Percentiles rank a stretch among this genome's conserved stretches.
phyloP scores from a whole-genome alignment of 371 early-diverging fungal species.

The Zychaea mexicana region DNA sequence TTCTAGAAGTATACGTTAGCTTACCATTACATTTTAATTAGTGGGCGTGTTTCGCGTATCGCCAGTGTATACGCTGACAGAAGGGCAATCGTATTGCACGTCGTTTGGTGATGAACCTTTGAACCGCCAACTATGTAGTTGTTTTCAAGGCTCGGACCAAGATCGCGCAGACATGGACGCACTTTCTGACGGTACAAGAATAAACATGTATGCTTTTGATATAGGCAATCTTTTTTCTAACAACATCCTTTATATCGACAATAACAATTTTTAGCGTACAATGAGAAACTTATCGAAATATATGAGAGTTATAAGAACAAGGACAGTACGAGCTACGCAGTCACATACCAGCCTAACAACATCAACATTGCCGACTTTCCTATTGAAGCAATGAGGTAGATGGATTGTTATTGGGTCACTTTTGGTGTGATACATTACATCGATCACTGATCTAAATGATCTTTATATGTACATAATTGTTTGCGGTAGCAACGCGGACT shows the following conservation, averaged over 20 bases:
- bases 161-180: neutral
- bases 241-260: neutral
- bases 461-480: neutral
- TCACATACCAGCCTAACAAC: slow-evolving; percentile 12
- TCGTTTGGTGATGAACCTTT: neutral
- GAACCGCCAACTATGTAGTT: neutral
- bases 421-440: neutral
- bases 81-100: neutral
- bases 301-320: slow-evolving; percentile 12
- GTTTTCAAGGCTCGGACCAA: neutral
- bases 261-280: slow-evolving; percentile 8
- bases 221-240: too few species aligned
- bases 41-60: slow-evolving; percentile 15
- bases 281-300: slow-evolving; percentile 8
- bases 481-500: slow-evolving; percentile 11
- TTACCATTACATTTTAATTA: neutral
- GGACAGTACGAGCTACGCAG: neutral
- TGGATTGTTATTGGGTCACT: neutral
- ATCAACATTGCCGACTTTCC: slow-evolving; percentile 13
- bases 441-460: neutral
- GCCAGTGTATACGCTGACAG: slow-evolving; percentile 8
- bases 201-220: neutral
- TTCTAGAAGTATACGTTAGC: neutral
- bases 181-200: neutral
- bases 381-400: slow-evolving; percentile 13